Evolutionary conservation across 805 yeast genomes (phyloP), one percentile per base, ranked within the genome.

Genomic region (Wickerhamomyces hampshirensis): DNA sequence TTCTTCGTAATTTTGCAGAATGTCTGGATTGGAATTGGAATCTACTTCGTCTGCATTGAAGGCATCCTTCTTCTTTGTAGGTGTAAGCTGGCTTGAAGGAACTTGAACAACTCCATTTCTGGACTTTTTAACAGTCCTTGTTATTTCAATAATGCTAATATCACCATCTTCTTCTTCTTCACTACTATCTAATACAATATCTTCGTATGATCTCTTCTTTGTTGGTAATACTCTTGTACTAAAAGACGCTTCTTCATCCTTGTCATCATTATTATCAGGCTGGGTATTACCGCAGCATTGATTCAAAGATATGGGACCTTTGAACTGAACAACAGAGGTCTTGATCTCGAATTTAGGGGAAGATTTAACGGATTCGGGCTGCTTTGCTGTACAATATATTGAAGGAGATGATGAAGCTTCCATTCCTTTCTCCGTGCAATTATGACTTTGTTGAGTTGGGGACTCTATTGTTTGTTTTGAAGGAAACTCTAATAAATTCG

Each of bases 111-210:
- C 42, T 18, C 42, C 40, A 16, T 18, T 28, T 18, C 39, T 35
- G 5, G 28, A 27, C 26, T 37, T 48, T 29, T 50, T 53, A 9
- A 49, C 33, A 1, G 47, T 45, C 26, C 55, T 37, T n/a, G 53
- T 50, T 9, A 54, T 51, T 29, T 52, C 59, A 27, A 54, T 50
- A 12, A 54, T 39, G 33, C 57, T 52, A 16, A 45, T 34, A 19
- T 48, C 48, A 11, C 44, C 43, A 23, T 42, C 51, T 28, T 46
- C 54, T 34, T 46, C 56, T 24, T 48, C 53, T n/a, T 47, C 50
- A 6, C 54, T 47, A 18, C 50, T 39, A 23, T 47, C 51, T 14
- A 47, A 33, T 1, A 50, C 31, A n/a, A 29, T 24, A 6, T 38
- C 47, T 10, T 43, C 43, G 2, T 34, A 18, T 13, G 9, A 10